Evolutionary conservation across 345 rosid species (phyloP), one percentile per base, ranked within the genome.

Genomic region (Angophora floribunda): DNA sequence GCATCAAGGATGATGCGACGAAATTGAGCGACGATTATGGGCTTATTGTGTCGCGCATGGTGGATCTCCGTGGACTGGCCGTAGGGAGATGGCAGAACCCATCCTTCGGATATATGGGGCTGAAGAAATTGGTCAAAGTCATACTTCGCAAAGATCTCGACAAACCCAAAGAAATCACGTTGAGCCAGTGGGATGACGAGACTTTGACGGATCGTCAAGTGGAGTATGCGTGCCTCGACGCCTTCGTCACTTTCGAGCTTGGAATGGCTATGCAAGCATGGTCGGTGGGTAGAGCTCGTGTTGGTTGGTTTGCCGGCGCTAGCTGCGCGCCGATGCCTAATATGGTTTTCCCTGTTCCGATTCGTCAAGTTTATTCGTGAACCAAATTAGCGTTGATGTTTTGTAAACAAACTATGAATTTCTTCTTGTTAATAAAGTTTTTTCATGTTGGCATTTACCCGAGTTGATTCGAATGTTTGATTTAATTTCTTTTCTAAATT

Each of bases 21-120:
- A 92, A 90, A 88, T 87, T 91, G 82, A 21, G 30, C 65, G 52
- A 85, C 14, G 91, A 89, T 85, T 90, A 88, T 80, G 91, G 87
- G 86, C 61, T 90, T 26, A 59, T 32, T 1, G 89, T 91, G 9
- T 45, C 67, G n/a, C 75, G 67, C 78, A 57, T 6, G 26, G 89
- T 90, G 9, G 93, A 92, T 51, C 86, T 92, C 52, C 57, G 93
- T 85, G 32, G 13, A 4, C 28, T 85, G 26, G 91, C 89, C 6
- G 89, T 79, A 19, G 87, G 63, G 85, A 90, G 9, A 78, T 28
- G 88, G 26, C 63, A 88, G 36, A 78, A 21, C 1, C 78, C 6
- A 6, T 59, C 41, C 6, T 52, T 82, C 24, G 87, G 85, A 51
- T 63, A 86, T 22, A 59, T 85, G n/a, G 91, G 91, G 91, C 50